These are phyloP conservation scores for Colletotrichum orbiculare DNA, from an alignment of 2,329 filamentous ascomycete genomes.

Conservation along the genomic window DNA sequence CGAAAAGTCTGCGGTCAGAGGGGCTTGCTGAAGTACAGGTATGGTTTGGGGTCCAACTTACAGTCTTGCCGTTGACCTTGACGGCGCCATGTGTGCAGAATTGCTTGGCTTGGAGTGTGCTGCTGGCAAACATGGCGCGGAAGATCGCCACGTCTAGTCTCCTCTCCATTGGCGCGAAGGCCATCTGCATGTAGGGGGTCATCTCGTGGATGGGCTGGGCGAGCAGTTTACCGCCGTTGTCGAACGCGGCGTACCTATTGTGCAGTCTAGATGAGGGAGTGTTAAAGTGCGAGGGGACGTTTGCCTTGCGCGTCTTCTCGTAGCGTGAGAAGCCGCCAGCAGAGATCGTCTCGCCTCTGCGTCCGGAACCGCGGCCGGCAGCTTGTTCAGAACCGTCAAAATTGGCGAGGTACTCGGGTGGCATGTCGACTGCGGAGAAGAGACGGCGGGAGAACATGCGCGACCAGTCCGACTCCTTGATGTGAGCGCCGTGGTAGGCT, in stretches of 20 bases:
- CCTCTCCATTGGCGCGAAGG: conserved; percentile 90
- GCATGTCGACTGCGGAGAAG: conserved; percentile 86
- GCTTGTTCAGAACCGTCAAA: conserved; percentile 87
- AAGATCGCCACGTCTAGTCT: conserved; percentile 95
- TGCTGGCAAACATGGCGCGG: conserved; percentile 92
- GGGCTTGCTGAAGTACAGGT: neutral
- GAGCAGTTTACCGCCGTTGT: conserved; percentile 38
- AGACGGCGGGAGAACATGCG: conserved; percentile 89
- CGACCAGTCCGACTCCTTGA: conserved; percentile 92
- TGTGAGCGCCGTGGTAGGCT: conserved; percentile 93
- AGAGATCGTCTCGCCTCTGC: conserved; percentile 42
- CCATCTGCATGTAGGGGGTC: conserved; percentile 97
- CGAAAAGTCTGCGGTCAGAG: neutral
- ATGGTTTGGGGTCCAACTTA: conserved; percentile 49
- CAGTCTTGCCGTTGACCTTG: conserved; percentile 96
- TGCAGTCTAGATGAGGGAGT: neutral
- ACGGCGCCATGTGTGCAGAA: conserved; percentile 94
- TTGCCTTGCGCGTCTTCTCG: conserved; percentile 4
- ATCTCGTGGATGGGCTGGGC: conserved; percentile 51
- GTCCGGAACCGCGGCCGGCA: conserved; percentile 83
- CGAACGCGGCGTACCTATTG: neutral
- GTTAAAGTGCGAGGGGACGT: neutral
- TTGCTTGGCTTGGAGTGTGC: conserved; percentile 89
- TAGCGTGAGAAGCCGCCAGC: conserved; percentile 40
- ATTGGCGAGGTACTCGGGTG: conserved; percentile 80